phyloP scores from a whole-genome alignment of 164 flowering plant species.

The Liriodendron chinense region DNA sequence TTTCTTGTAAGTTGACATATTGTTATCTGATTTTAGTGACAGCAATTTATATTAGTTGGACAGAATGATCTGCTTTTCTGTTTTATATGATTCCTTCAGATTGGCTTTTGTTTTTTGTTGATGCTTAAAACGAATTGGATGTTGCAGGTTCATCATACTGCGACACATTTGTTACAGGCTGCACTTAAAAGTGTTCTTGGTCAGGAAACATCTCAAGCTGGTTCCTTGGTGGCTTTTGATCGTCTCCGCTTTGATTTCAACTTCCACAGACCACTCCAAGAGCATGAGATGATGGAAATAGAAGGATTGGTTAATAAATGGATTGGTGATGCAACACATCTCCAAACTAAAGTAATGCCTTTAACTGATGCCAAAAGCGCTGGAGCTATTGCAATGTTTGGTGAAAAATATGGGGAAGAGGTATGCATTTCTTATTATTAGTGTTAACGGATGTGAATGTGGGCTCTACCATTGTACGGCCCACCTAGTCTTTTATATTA shows the following conservation, averaged over 20 bases:
- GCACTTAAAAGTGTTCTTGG: constrained; percentile 84
- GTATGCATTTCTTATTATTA: constrained; percentile 25
- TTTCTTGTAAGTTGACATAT: too few species aligned
- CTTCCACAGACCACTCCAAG: constrained; percentile 73
- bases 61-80: background rate
- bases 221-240: constrained; percentile 92
- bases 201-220: constrained; percentile 94
- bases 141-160: constrained; percentile 92
- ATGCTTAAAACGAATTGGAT: background rate
- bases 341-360: constrained; percentile 86
- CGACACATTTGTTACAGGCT: constrained; percentile 94
- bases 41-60: too few species aligned
- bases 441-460: too few species aligned
- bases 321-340: constrained; percentile 73
- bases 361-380: constrained; percentile 77
- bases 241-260: constrained; percentile 96
- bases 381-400: constrained; percentile 98
- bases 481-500: too few species aligned
- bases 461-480: too few species aligned
- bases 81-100: background rate
- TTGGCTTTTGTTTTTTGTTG: background rate
- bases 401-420: constrained; percentile 95
- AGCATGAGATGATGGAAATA: constrained; percentile 62
- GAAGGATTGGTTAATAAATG: constrained; percentile 75
- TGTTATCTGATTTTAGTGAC: too few species aligned